Percentiles rank a stretch among this genome's conserved stretches.
These are phyloP conservation scores for Perilla frutescens DNA, from an alignment of 257 asterid species.

Conservation along the genomic window DNA sequence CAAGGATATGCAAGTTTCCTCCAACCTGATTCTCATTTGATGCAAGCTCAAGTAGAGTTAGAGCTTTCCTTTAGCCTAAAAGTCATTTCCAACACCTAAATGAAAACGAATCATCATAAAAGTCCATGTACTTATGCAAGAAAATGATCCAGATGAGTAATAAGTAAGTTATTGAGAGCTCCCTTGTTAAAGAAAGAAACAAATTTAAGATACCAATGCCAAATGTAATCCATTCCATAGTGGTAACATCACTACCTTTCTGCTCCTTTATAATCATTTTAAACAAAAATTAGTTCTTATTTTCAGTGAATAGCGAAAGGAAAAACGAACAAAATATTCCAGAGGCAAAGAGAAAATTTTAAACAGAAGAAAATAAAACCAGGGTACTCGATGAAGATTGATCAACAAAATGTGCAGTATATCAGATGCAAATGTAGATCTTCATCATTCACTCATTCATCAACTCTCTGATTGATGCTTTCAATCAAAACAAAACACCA, in stretches of 20 bases:
- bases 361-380: neutral
- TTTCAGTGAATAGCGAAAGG: neutral
- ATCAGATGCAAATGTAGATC: conserved; percentile 29
- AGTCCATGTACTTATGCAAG: neutral
- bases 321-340: neutral
- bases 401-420: conserved; percentile 10
- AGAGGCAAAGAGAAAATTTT: neutral
- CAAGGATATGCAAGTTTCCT: neutral
- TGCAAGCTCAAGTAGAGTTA: neutral
- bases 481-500: conserved; percentile 22
- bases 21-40: conserved; percentile 3
- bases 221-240: neutral
- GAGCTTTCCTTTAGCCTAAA: neutral
- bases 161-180: neutral
- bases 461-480: conserved; percentile 13
- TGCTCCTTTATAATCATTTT: neutral
- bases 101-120: conserved; percentile 11
- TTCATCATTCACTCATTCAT: conserved; percentile 21
- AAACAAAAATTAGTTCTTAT: neutral
- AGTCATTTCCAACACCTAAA: conserved; percentile 9
- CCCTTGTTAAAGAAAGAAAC: neutral
- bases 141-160: conserved; percentile 17
- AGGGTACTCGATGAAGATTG: conserved; percentile 19
- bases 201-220: conserved; percentile 2
- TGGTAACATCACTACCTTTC: conserved; percentile 2